phyloP scores from a whole-genome alignment of 23 red algal genomes.

The Gracilaria gracilis region DNA sequence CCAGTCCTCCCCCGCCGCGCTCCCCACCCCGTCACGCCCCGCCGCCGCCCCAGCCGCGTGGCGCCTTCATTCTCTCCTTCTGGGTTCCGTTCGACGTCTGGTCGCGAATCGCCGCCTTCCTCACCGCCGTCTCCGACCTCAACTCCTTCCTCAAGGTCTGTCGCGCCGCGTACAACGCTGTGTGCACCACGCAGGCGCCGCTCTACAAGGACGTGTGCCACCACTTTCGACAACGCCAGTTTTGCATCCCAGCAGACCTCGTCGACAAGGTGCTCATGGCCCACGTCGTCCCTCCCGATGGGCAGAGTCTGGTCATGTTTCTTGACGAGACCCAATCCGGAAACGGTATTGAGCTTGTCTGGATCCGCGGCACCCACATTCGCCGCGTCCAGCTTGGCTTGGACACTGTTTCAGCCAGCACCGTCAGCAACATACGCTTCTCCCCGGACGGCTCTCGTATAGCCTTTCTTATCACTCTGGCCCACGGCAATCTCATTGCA shows the following conservation, averaged over 20 bases:
- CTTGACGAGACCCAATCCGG: constrained; percentile 35
- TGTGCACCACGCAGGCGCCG: constrained; percentile 17
- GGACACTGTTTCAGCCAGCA: constrained; percentile 56
- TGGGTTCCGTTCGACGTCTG: constrained; percentile 71
- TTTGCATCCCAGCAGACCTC: constrained; percentile 30
- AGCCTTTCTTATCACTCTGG: constrained; percentile 68
- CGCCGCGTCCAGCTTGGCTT: constrained; percentile 49
- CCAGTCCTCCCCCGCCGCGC: not conserved
- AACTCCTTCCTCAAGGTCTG: constrained; percentile 45
- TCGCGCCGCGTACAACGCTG: constrained; percentile 37
- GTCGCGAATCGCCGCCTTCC: constrained; percentile 35
- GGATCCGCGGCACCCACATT: constrained; percentile 29
- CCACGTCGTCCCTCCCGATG: constrained; percentile 47
- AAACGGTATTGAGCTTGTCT: constrained; percentile 46
- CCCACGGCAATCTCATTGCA: constrained; percentile 7
- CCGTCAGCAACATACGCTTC: constrained; percentile 69
- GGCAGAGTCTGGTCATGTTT: constrained; percentile 44
- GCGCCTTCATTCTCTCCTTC: constrained; percentile 33
- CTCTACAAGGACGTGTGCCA: constrained; percentile 29
- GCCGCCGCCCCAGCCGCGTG: constrained; percentile 21
- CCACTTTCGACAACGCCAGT: constrained; percentile 32
- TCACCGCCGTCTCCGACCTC: constrained; percentile 25
- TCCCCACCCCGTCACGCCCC: constrained; percentile 26
- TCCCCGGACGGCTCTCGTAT: constrained; percentile 56
- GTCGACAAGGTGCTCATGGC: constrained; percentile 48